Evolutionary conservation across 352 stramenopile species (phyloP), one percentile per base, ranked within the genome.

Genomic region (Globisporangium paddicum): DNA sequence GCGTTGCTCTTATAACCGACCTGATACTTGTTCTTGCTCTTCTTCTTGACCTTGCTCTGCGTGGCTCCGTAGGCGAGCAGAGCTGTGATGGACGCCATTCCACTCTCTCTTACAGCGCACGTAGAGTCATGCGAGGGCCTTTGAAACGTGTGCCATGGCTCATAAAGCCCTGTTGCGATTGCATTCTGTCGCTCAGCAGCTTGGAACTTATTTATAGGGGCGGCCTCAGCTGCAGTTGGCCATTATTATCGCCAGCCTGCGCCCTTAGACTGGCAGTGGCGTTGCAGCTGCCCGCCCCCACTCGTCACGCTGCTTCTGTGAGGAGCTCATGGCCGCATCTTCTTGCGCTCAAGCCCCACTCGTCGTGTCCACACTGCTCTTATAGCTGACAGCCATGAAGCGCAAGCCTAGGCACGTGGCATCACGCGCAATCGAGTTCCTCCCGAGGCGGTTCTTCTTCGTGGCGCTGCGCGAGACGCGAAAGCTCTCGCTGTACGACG

Each of bases 401-500:
- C 71, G 71, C 54, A 67, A 67, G 13, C 56, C 77, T 10, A 52
- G 50, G 26, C 53, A 54, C 40, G 53, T 79, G 11, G 54, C 68
- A 14, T 54, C 74, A 8, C 61, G 55, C 3, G 68, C 79, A 1
- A 87, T 90, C 42, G 81, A 87, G 65, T 87, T 90, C 52, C 55
- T 83, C 13, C 71, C 77, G 0, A 42, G 49, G 38, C 58, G 64
- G 30, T 89, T 90, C 49, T 90, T 77, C 59, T 71, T 88, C 8
- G 49, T 87, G 28, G 55, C 85, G 3, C 32, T 82, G 35, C 71
- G 55, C 9, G 77, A 87, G 40, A 71, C 68, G 32, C 52, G 61
- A 10, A 60, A 54, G 14, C 60, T 56, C 40, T 71, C 47, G 0
- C 42, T 75, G 26, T 30, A 53, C 28, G 28, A 44, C 6, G 16